A percentile compares a stretch with the other conserved stretches of the same genome.
phyloP scores from a whole-genome alignment of 179 eudicot genomes.

The Heliamphora ciliata region DNA sequence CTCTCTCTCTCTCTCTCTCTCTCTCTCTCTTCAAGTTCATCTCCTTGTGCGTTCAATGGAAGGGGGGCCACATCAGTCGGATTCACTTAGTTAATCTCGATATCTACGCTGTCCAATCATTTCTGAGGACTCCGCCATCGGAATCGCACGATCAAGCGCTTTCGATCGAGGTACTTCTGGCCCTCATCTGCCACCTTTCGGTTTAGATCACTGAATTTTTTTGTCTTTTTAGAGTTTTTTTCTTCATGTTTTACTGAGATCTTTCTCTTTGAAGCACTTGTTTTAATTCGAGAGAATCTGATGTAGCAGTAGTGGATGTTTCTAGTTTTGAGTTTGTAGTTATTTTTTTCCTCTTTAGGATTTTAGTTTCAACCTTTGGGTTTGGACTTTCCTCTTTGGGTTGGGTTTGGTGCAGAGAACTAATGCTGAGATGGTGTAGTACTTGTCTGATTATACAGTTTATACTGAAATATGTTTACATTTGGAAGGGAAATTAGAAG shows the following conservation, averaged over 20 bases:
- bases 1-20: constrained; percentile 13
- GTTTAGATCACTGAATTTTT: neutral
- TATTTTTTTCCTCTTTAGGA: neutral
- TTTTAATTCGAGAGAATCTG: constrained; percentile 11
- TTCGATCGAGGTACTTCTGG: constrained; percentile 20
- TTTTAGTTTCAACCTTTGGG: neutral
- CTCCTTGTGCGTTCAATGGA: neutral
- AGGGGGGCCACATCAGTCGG: neutral
- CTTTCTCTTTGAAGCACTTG: neutral
- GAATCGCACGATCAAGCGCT: constrained; percentile 15
- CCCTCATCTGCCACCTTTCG: neutral
- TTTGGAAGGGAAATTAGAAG: neutral
- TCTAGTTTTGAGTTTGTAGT: neutral
- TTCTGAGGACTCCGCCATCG: constrained; percentile 1
- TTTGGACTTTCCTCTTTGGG: neutral
- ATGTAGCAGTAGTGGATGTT: neutral
- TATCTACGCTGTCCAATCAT: neutral
- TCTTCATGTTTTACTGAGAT: neutral
- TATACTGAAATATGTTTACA: neutral
- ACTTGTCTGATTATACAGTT: neutral
- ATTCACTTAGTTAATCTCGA: constrained; percentile 7
- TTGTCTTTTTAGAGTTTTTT: neutral
- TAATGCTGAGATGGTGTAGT: neutral
- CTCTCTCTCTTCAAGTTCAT: constrained; percentile 9
- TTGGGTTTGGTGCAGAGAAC: neutral